Conservation (phyloP, 2,329 filamentous ascomycete species). For the Paecilomyces variotii region DNA sequence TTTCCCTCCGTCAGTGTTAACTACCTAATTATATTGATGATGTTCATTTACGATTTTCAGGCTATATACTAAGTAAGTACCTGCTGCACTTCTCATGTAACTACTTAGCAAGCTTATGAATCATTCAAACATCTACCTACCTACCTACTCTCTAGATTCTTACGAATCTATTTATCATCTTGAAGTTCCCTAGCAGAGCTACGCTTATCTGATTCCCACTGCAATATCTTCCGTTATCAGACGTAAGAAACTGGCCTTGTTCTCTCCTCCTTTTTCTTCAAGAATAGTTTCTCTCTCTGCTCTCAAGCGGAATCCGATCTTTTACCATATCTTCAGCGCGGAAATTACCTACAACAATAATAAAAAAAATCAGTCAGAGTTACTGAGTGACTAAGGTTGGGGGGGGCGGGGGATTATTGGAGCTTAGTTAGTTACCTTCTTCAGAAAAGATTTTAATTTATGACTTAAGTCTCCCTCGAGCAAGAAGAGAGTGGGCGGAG, state of each 20-base stretch:
- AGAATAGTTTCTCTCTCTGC: neutral
- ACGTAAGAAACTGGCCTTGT: neutral
- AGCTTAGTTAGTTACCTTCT: neutral
- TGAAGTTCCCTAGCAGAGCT: slow-evolving; percentile 21
- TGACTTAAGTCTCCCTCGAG: slow-evolving; percentile 14
- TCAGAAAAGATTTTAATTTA: neutral
- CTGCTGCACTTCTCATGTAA: too few relatives aligned
- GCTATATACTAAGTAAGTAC: too few relatives aligned
- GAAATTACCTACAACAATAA: too few relatives aligned
- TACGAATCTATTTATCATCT: slow-evolving; percentile 20
- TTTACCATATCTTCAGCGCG: neutral
- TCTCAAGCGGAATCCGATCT: neutral
- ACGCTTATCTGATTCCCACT: slow-evolving; percentile 3
- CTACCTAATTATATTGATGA: too few relatives aligned
- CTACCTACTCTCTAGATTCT: neutral
- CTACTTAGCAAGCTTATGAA: too few relatives aligned
- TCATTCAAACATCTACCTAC: too few relatives aligned
- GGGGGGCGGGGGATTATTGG: too few relatives aligned
- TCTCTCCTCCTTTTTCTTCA: neutral
- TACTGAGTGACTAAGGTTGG: too few relatives aligned
- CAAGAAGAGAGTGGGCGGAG: slow-evolving; percentile 32
- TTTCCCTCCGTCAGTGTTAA: too few relatives aligned
- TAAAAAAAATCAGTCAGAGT: too few relatives aligned
- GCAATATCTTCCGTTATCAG: neutral
- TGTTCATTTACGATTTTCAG: too few relatives aligned